phyloP scores from a whole-genome alignment of 2,329 filamentous ascomycete genomes.

The Lomentospora prolificans region DNA sequence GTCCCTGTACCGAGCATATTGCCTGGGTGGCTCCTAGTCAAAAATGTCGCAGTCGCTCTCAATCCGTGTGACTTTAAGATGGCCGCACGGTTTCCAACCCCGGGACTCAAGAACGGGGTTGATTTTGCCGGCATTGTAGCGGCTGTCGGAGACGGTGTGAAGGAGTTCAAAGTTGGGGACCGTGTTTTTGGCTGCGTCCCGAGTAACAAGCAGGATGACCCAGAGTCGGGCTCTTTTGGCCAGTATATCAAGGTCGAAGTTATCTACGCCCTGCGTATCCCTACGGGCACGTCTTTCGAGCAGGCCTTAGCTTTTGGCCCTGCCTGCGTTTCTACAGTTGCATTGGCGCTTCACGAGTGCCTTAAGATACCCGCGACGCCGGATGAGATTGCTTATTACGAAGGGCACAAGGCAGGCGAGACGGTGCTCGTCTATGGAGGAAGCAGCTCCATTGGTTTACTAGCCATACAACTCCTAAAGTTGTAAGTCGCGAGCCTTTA shows the following conservation, averaged over 20 bases:
- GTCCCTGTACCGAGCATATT: not conserved
- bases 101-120: slow-evolving; percentile 24
- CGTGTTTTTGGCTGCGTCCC: slow-evolving; percentile 31
- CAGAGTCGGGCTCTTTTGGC: slow-evolving; percentile 31
- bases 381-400: not conserved
- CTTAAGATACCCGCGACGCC: slow-evolving; percentile 13
- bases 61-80: slow-evolving; percentile 28
- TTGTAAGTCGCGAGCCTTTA: slow-evolving; percentile 6
- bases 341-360: slow-evolving; percentile 17
- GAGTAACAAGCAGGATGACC: slow-evolving; percentile 18
- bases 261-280: slow-evolving; percentile 30
- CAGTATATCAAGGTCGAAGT: slow-evolving; percentile 29
- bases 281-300: slow-evolving; percentile 32
- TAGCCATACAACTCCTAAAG: slow-evolving; percentile 28
- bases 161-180: slow-evolving; percentile 35
- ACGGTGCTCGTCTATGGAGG: slow-evolving; percentile 31
- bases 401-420: slow-evolving; percentile 11
- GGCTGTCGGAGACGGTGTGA: slow-evolving; percentile 32
- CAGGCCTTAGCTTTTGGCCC: slow-evolving; percentile 40
- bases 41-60: slow-evolving; percentile 23
- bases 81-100: slow-evolving; percentile 16
- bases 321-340: slow-evolving; percentile 11
- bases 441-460: slow-evolving; percentile 45
- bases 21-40: slow-evolving; percentile 19
- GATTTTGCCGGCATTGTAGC: slow-evolving; percentile 33